These are phyloP conservation scores for Cyathus striatus DNA, from an alignment of 768 basidiomycete genomes.

Conservation along the genomic window DNA sequence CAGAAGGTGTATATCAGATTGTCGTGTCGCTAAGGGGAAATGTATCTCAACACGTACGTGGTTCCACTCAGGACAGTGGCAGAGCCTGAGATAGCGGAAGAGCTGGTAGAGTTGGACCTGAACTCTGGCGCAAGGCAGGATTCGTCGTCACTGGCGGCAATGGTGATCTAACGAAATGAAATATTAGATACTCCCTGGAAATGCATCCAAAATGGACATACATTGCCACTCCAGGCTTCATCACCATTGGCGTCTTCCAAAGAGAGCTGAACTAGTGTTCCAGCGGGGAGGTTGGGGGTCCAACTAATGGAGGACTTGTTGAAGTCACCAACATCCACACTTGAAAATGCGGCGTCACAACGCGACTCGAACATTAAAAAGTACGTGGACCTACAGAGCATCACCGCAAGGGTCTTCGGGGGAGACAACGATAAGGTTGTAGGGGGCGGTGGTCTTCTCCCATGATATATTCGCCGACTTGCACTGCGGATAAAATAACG, in stretches of 20 bases:
- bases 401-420: slow-evolving; percentile 53
- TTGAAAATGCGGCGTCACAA: slow-evolving; percentile 16
- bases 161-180: slow-evolving; percentile 26
- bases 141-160: slow-evolving; percentile 28
- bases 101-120: slow-evolving; percentile 11
- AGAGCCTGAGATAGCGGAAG: slow-evolving; percentile 9
- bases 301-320: slow-evolving; percentile 37
- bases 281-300: slow-evolving; percentile 40
- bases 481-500: slow-evolving; percentile 40
- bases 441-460: slow-evolving; percentile 40
- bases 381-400: slow-evolving; percentile 42
- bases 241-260: slow-evolving; percentile 45
- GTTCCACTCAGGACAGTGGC: slow-evolving; percentile 7
- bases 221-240: slow-evolving; percentile 64
- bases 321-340: slow-evolving; percentile 58
- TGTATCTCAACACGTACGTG: slow-evolving; percentile 8
- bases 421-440: slow-evolving; percentile 53
- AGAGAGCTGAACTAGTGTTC: slow-evolving; percentile 44
- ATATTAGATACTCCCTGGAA: slow-evolving; percentile 5
- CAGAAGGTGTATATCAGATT: background rate
- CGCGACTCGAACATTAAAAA: background rate
- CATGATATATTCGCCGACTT: slow-evolving; percentile 44
- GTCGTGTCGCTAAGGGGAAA: background rate
- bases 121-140: slow-evolving; percentile 27
- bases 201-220: slow-evolving; percentile 25